phyloP scores from a whole-genome alignment of 2,329 filamentous ascomycete species.

The Botrytis pseudocinerea region DNA sequence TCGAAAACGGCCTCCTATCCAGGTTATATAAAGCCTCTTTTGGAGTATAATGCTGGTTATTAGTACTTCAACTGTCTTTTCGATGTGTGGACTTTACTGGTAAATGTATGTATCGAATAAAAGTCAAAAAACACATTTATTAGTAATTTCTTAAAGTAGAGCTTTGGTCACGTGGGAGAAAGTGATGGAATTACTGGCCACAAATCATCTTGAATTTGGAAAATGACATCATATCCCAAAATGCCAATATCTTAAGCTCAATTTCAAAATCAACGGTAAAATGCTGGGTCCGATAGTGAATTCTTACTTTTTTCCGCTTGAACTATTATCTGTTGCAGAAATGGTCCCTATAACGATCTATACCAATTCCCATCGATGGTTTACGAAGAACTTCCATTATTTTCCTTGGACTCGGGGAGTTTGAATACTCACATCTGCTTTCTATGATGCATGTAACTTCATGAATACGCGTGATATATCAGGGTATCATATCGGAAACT shows the following conservation, averaged over 20 bases:
- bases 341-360: not conserved
- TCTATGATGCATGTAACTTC: conserved; percentile 16
- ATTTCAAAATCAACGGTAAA: conserved; percentile 29
- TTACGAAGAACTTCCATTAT: conserved; percentile 29
- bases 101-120: not conserved
- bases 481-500: not conserved
- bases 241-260: not conserved
- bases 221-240: conserved; percentile 41
- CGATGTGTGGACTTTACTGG: not conserved
- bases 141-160: conserved; percentile 33
- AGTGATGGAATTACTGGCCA: conserved; percentile 21
- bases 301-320: not conserved
- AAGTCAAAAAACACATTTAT: not conserved
- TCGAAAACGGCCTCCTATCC: not conserved
- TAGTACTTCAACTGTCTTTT: not conserved
- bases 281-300: conserved; percentile 29
- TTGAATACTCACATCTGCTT: conserved; percentile 37
- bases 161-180: conserved; percentile 34
- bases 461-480: not conserved
- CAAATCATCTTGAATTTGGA: conserved; percentile 27
- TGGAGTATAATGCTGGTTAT: not conserved
- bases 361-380: conserved; percentile 8
- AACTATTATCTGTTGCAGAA: not conserved
- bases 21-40: not conserved
- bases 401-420: conserved; percentile 47